Percentiles rank a stretch among this genome's conserved stretches.
Evolutionary conservation across 75 land plant genomes (phyloP).

Genomic region (Azolla pinnata): DNA sequence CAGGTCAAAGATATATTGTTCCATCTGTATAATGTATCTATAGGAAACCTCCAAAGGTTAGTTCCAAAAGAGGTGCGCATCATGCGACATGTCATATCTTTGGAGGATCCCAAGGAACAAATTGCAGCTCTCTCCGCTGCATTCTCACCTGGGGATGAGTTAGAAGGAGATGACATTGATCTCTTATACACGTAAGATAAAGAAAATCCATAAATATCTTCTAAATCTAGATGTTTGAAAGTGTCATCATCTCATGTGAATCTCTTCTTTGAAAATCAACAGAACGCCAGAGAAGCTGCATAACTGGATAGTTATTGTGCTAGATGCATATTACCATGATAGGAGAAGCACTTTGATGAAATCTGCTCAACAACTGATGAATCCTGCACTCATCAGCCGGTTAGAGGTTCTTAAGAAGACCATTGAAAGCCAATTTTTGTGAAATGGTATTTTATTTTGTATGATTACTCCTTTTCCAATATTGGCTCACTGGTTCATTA

Average conservation of each 20-base stretch:
- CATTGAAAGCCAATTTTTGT: conserved; percentile 57
- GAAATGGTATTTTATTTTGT: conserved; percentile 2
- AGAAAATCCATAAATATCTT: too few species aligned
- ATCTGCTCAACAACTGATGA: conserved; percentile 71
- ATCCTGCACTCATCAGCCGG: conserved; percentile 49
- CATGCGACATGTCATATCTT: conserved; percentile 56
- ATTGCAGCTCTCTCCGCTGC: conserved; percentile 58
- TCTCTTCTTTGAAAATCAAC: conserved; percentile 10
- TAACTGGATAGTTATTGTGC: conserved; percentile 41
- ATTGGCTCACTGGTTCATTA: too few species aligned
- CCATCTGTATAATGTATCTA: conserved; percentile 65
- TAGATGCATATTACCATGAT: conserved; percentile 70
- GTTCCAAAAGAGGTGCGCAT: conserved; percentile 91
- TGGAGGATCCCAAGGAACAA: conserved; percentile 65
- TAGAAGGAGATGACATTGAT: conserved; percentile 66
- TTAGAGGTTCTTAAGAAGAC: conserved; percentile 51
- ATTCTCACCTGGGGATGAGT: conserved; percentile 82
- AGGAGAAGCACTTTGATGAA: conserved; percentile 55
- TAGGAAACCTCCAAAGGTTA: conserved; percentile 57
- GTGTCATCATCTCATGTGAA: background rate
- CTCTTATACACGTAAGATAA: conserved; percentile 61
- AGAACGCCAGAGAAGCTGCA: conserved; percentile 69
- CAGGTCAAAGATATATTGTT: conserved; percentile 85
- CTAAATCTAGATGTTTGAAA: background rate
- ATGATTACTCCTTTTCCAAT: too few species aligned